Evolutionary conservation across 169 alveolate genomes (phyloP).

Genomic region (Plasmodium vivax): DNA sequence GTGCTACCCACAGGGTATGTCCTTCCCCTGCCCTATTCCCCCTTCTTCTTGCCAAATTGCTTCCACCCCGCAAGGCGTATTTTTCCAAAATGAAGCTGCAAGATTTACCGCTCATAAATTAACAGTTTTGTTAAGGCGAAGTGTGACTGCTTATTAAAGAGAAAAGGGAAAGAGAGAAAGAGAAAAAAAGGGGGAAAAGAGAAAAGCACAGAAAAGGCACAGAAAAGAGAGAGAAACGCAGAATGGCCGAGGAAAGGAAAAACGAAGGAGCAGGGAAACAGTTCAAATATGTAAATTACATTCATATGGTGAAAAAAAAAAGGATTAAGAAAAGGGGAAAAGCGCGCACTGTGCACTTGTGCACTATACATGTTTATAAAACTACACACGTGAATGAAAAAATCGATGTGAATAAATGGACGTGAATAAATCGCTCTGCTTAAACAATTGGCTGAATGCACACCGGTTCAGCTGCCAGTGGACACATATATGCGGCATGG

Average conservation of each 20-base stretch:
- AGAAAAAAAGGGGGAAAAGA: too few relatives aligned
- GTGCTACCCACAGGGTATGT: not conserved
- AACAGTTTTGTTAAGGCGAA: conserved; percentile 1
- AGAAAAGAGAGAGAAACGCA: too few relatives aligned
- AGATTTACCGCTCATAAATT: conserved; percentile 20
- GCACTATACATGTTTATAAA: not conserved
- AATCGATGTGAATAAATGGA: not conserved
- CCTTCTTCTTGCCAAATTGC: not conserved
- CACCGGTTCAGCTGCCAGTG: not conserved
- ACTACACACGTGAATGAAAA: not conserved
- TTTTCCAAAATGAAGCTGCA: conserved; percentile 26
- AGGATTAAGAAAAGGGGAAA: conserved; percentile 1
- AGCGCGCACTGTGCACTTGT: not conserved
- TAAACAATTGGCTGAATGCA: not conserved
- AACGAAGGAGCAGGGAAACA: not conserved
- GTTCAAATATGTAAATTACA: conserved; percentile 7
- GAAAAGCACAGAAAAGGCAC: too few relatives aligned
- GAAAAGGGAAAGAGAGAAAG: not conserved
- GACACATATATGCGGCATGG: not conserved
- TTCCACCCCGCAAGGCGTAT: not conserved
- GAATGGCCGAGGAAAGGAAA: too few relatives aligned
- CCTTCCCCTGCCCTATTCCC: not conserved
- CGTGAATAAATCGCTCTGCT: not conserved
- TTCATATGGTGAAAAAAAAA: not conserved
- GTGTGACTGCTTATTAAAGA: conserved; percentile 14